Conservation (phyloP, 257 asterid species). For the Jasminum sambac region DNA sequence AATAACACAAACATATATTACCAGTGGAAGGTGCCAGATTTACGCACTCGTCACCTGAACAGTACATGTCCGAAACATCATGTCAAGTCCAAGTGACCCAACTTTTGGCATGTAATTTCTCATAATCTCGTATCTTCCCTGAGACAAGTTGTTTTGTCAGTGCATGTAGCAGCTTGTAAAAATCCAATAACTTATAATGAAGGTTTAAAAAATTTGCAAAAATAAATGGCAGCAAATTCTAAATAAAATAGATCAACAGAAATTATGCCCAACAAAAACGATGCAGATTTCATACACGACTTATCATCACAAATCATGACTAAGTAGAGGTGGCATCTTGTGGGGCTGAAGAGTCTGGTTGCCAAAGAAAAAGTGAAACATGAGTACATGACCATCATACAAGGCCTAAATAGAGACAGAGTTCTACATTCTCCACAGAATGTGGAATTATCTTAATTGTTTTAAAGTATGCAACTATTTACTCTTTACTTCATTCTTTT, state of each 20-base stretch:
- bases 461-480: not conserved
- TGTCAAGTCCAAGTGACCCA: constrained; percentile 96
- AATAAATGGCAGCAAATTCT: not conserved
- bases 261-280: not conserved
- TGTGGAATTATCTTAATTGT: not conserved
- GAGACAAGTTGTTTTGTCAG: constrained; percentile 45
- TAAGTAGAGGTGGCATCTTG: not conserved
- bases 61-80: constrained; percentile 97
- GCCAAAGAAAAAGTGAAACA: not conserved
- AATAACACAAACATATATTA: constrained; percentile 7
- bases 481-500: not conserved
- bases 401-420: not conserved
- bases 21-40: constrained; percentile 2
- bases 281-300: not conserved
- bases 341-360: not conserved
- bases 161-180: constrained; percentile 24
- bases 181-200: constrained; percentile 8
- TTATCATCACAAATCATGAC: not conserved
- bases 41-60: constrained; percentile 65
- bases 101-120: constrained; percentile 97
- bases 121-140: constrained; percentile 98
- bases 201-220: not conserved
- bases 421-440: not conserved
- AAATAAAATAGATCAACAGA: not conserved
- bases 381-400: not conserved